Conservation (phyloP, 2,329 filamentous ascomycete species). For the Tolypocladium ovalisporum region DNA sequence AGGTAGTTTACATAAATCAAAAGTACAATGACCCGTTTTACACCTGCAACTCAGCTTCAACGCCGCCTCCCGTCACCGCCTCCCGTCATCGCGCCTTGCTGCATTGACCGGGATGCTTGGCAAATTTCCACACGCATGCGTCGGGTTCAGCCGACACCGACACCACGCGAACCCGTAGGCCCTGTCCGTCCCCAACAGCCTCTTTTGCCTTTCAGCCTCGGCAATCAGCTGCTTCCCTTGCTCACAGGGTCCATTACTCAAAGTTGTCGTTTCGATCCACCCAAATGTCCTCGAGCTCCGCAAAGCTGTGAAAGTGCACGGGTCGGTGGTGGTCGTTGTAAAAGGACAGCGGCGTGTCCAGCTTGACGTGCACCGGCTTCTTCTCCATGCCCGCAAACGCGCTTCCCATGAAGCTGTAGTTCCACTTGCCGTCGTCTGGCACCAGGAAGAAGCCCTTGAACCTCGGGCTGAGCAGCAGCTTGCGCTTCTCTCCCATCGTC, state of each 20-base stretch:
- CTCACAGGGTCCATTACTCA: constrained; percentile 45
- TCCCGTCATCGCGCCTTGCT: too few relatives aligned
- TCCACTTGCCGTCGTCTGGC: constrained; percentile 83
- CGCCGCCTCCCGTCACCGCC: background rate
- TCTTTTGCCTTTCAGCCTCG: background rate
- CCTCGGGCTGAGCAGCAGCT: constrained; percentile 83
- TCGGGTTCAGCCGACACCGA: background rate
- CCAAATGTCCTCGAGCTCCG: constrained; percentile 93
- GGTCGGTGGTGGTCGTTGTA: constrained; percentile 90
- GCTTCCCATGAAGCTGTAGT: constrained; percentile 96
- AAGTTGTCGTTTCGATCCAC: constrained; percentile 91
- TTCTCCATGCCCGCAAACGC: constrained; percentile 83
- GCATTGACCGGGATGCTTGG: background rate
- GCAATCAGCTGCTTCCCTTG: background rate
- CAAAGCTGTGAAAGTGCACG: constrained; percentile 94
- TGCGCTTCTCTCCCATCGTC: constrained; percentile 88
- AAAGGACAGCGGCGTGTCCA: constrained; percentile 82
- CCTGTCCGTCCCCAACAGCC: background rate
- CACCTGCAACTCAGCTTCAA: background rate
- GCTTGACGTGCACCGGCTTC: constrained; percentile 80
- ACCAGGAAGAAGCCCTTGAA: constrained; percentile 95
- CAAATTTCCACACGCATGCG: background rate
- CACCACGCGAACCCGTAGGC: background rate
- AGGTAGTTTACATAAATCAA: background rate
- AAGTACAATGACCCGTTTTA: background rate